Base-by-base conservation (phyloP, 2,329 filamentous ascomycete species). In the Zymoseptoria brevis region DNA sequence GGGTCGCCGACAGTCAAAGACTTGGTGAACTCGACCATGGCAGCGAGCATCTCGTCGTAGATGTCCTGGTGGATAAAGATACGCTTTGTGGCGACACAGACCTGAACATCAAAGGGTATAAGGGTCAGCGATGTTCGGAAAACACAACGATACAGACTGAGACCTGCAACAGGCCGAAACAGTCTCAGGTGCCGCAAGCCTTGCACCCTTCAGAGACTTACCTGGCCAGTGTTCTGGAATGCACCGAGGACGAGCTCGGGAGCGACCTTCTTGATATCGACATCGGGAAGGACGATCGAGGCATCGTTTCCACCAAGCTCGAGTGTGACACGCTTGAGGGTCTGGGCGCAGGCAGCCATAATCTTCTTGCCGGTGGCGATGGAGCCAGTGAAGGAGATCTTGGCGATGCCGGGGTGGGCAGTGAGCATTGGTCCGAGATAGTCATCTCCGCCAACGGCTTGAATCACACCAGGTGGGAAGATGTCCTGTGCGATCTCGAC, bases 331-430 rank as follows among this genome's bases (percentile, higher is more conserved):
- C 83, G 75, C 76, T 86, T 87, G 24, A 87, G 72, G 0, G 82
- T 83, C 68, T 79, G 77, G 22, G 80, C 75, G 56, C 77, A 79
- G n/a, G 76, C 79, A 57, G 77, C 78, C 77, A 84, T 80, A 57
- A 87, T 80, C 69, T 79, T 79, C 75, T 85, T 86, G 8, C 84
- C 84, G 0, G 82, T 85, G 0, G 76, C 75, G 6, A 77, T 82
- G 9, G 81, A 85, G 2, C 85, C 84, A 0, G 85, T 87, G 72
- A 87, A 87, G 64, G 76, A 79, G 68, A 87, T 81, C 76, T 85
- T 87, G 58, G 80, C 77, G 57, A 87, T 79, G 19, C 77, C 81
- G 0, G 82, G 81, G 66, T 87, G 84, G n/a, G 69, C 71, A 0
- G 82, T 85, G 55, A 87, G 70, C 77, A 77, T 78, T 0, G 81